These are phyloP conservation scores for Boletus albobrunnescens DNA, from an alignment of 1,284 basidiomycete genomes.

Conservation along the genomic window DNA sequence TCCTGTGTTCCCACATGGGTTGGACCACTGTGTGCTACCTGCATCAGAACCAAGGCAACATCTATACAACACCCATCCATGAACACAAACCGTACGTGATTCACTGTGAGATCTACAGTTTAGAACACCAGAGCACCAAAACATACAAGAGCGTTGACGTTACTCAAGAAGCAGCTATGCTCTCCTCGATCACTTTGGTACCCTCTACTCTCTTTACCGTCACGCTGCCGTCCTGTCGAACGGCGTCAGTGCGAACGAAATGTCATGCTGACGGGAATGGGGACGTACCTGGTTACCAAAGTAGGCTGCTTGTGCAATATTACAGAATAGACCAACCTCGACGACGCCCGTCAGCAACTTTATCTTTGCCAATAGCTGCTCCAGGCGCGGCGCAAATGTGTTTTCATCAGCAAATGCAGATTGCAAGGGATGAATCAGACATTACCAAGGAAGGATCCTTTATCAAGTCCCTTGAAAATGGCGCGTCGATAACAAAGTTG, in stretches of 20 bases:
- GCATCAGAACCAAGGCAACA: no score
- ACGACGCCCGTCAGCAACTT: constrained; percentile 95
- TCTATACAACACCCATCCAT: background rate
- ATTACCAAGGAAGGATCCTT: constrained; percentile 64
- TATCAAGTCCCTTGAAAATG: constrained; percentile 72
- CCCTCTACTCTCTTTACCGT: constrained; percentile 22
- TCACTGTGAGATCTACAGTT: background rate
- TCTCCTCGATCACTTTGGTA: constrained; percentile 21
- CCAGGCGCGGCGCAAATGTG: no score
- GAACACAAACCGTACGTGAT: background rate
- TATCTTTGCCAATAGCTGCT: constrained; percentile 65
- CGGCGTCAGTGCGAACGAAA: background rate
- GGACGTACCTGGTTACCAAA: constrained; percentile 83
- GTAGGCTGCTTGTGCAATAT: constrained; percentile 93
- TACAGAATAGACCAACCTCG: constrained; percentile 94
- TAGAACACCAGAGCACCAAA: background rate
- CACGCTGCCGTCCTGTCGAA: constrained; percentile 30
- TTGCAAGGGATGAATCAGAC: constrained; percentile 18
- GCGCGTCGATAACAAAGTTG: constrained; percentile 92
- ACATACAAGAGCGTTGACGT: background rate
- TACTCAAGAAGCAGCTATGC: constrained; percentile 15
- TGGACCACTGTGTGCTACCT: no score
- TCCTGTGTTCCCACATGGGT: no score
- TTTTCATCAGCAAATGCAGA: no score
- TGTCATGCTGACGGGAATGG: background rate